Conservation (phyloP, 140 eudicot species). For the Ambrosia hybrid region DNA sequence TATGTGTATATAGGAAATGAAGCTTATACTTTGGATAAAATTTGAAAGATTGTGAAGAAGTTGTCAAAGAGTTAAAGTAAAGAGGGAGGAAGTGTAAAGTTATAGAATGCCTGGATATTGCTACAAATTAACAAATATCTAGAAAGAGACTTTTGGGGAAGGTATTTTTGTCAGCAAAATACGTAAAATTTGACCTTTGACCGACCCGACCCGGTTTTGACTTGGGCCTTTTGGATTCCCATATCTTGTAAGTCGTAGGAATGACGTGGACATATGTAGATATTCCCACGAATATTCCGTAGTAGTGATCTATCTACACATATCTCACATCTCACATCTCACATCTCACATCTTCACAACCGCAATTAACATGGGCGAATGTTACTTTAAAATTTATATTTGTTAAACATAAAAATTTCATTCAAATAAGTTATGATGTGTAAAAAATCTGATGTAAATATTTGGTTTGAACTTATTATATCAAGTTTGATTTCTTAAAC, state of each 20-base stretch:
- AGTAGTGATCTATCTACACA: neutral
- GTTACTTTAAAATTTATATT: no score
- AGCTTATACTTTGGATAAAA: neutral
- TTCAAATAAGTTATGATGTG: no score
- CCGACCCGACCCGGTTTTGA: neutral
- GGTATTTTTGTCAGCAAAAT: neutral
- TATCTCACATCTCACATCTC: neutral
- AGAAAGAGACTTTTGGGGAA: conserved; percentile 1
- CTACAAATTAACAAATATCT: neutral
- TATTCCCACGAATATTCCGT: neutral
- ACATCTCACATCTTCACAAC: no score
- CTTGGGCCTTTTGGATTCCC: neutral
- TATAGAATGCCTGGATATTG: neutral
- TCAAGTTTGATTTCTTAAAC: no score
- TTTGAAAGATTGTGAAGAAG: neutral
- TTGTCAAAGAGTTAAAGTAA: neutral
- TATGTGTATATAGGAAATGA: neutral
- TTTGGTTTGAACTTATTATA: no score
- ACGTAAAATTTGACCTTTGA: neutral
- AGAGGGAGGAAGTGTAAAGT: neutral
- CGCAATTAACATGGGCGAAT: no score
- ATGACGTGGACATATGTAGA: neutral
- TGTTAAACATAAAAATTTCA: no score
- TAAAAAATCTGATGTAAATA: no score
- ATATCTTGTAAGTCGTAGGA: neutral